Conservation (phyloP, 768 basidiomycete species). For the Lactarius psammicola region DNA sequence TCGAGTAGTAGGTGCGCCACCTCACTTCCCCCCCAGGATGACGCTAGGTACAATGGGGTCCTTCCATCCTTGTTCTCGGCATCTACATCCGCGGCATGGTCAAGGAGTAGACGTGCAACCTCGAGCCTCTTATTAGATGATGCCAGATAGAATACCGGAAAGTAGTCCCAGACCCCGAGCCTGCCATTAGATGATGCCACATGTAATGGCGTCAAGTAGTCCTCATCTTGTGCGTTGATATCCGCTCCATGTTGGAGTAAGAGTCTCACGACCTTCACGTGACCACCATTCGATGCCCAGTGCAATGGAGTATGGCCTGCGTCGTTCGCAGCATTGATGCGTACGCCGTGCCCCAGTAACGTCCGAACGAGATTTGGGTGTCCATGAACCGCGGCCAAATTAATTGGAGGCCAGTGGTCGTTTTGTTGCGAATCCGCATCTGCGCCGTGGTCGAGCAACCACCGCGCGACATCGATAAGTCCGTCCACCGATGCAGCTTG, state of each 20-base stretch:
- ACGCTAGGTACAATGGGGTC: not conserved
- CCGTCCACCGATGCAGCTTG: not conserved
- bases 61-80: not conserved
- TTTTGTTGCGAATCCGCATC: not conserved
- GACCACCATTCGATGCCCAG: not conserved
- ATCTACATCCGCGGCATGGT: not conserved
- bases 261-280: not conserved
- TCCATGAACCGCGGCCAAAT: not conserved
- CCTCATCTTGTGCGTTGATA: not conserved
- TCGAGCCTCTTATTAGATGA: no score
- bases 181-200: not conserved
- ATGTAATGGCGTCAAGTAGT: not conserved
- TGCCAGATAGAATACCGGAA: no score
- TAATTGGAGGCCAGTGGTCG: not conserved
- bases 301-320: not conserved
- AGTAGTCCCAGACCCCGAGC: no score
- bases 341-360: not conserved
- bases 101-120: not conserved
- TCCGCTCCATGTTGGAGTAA: not conserved
- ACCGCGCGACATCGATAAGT: not conserved
- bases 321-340: not conserved
- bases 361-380: not conserved
- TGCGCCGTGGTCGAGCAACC: not conserved
- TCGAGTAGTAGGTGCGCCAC: not conserved
- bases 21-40: rapidly evolving